Base-by-base conservation (phyloP, 2,329 filamentous ascomycete genomes). In the Stagonosporopsis rhizophila region DNA sequence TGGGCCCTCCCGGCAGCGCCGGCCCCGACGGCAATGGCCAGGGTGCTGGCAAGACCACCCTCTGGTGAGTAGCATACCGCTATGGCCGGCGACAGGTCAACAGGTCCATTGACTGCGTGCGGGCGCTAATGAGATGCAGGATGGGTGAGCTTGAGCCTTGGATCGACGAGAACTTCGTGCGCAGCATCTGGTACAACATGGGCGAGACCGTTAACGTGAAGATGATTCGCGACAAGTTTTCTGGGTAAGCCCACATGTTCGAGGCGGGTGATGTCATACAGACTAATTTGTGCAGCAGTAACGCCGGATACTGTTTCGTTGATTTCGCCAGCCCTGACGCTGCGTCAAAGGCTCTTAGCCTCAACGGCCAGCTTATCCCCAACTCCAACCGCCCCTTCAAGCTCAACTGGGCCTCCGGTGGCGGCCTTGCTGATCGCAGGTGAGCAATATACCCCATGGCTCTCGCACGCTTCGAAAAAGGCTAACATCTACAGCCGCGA, bases 101-200 rank as follows among this genome's bases (percentile, higher is more conserved):
- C 19, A 20, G 35, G 49, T 39, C 35, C 38, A 50, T 45, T 15
- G 30, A 14, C 6, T 19, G 46, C 30, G 17, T 17, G 42, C 12
- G 3, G 27, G 34, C 46, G 60, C 71, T 75, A 58, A 75, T 67
- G 49, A 12, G 15, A 20, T 44, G 56, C 66, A 96, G 93, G 94
- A 99, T 99, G 95, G 95, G 95, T 67, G 95, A 99, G 78, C 89
- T 99, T 62, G 94, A 98, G 79, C 91, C 92, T 25, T 99, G 95
- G 95, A 98, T 99, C 81, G 95, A 99, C 70, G 95, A 99, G 82
- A 96, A 94, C 80, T 99, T 98, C 78, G 91, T 99, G 74, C 93
- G 96, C 79, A 95, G 90, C 68, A 87, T 98, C 41, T 98, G 92
- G 85, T 96, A 92, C 72, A 88, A 93, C 70, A 90, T 96, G 81